Percentiles rank a stretch among this genome's conserved stretches.
Conservation (phyloP, 2,329 filamentous ascomycete species). For the Cercospora nicotianae region DNA sequence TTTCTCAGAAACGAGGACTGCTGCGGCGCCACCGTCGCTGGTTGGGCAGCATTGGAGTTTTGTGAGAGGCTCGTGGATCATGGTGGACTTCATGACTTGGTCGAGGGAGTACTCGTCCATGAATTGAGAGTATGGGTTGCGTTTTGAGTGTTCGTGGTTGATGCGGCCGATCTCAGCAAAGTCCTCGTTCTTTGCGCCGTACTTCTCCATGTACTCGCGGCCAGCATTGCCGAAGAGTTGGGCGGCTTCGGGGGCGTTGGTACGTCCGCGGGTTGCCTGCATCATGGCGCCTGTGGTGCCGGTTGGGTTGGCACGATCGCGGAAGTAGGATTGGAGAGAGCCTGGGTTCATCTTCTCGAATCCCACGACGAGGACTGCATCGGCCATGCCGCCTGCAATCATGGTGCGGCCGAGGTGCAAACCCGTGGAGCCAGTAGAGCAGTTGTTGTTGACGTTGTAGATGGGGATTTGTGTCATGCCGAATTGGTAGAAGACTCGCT, state of each 20-base stretch:
- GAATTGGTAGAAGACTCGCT: constrained; percentile 98
- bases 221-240: constrained; percentile 98
- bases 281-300: constrained; percentile 68
- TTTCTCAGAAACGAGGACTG: constrained; percentile 81
- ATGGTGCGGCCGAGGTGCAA: constrained; percentile 79
- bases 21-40: constrained; percentile 85
- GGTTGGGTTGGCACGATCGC: constrained; percentile 78
- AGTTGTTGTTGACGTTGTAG: constrained; percentile 99
- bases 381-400: constrained; percentile 72
- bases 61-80: constrained; percentile 83
- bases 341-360: constrained; percentile 98
- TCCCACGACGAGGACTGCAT: constrained; percentile 82
- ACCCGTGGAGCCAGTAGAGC: constrained; percentile 87
- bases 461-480: constrained; percentile 95
- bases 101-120: constrained; percentile 84
- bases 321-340: constrained; percentile 75
- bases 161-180: constrained; percentile 92
- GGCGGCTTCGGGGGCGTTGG: constrained; percentile 31
- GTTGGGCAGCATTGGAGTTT: constrained; percentile 99
- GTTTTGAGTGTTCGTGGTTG: constrained; percentile 86
- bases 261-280: constrained; percentile 33
- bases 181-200: constrained; percentile 77
- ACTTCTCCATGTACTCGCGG: constrained; percentile 87
- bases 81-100: constrained; percentile 71
- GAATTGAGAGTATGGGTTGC: constrained; percentile 96